Conservation (phyloP, 768 basidiomycete species). For the Macrolepiota dolichaula region DNA sequence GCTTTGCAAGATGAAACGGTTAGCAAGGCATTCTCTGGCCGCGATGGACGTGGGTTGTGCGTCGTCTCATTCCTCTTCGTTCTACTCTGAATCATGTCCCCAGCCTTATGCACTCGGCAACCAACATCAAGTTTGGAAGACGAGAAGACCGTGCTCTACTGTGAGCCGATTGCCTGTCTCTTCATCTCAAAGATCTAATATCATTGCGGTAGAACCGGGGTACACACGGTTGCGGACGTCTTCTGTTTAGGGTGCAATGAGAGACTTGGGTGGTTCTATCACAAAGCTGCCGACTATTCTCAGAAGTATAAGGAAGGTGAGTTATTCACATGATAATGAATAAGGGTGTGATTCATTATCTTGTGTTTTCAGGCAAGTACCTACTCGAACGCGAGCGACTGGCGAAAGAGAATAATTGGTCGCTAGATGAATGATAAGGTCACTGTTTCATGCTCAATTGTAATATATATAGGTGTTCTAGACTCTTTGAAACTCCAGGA, state of each 20-base stretch:
- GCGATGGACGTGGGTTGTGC: slow-evolving; percentile 80
- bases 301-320: slow-evolving; percentile 88
- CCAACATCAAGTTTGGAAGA: slow-evolving; percentile 69
- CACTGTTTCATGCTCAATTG: background rate
- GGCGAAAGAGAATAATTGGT: slow-evolving; percentile 82
- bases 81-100: background rate
- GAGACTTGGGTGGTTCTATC: slow-evolving; percentile 79
- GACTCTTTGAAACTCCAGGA: too few species aligned
- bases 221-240: slow-evolving; percentile 78
- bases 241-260: slow-evolving; percentile 80
- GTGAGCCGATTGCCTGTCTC: slow-evolving; percentile 31
- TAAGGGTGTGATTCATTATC: background rate
- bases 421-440: slow-evolving; percentile 39
- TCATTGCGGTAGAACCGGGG: slow-evolving; percentile 55
- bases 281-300: slow-evolving; percentile 68
- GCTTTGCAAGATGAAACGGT: slow-evolving; percentile 82
- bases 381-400: slow-evolving; percentile 77
- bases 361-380: slow-evolving; percentile 59
- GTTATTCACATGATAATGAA: slow-evolving; percentile 15
- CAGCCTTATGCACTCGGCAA: slow-evolving; percentile 76
- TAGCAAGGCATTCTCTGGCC: slow-evolving; percentile 80
- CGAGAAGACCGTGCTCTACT: slow-evolving; percentile 73
- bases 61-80: slow-evolving; percentile 23
- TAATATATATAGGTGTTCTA: background rate
- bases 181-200: slow-evolving; percentile 1